Evolutionary conservation across 2,329 filamentous ascomycete genomes (phyloP).

Genomic region (Elsinoe perseae): DNA sequence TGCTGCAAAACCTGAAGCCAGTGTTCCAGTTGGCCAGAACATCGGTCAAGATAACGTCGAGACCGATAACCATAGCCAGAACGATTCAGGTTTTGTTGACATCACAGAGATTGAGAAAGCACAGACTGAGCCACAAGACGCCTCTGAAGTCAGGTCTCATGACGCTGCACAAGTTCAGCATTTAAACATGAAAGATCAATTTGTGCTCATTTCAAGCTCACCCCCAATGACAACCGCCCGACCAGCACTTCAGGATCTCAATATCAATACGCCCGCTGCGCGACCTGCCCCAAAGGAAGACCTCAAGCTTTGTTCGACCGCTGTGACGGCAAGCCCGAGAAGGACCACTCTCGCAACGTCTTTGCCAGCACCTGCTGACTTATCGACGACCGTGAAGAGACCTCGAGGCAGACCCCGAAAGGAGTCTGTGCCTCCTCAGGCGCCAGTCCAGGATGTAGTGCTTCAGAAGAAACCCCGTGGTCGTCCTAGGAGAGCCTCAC

Average conservation of each 20-base stretch:
- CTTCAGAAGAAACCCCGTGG: not conserved
- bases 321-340: constrained; percentile 5
- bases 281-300: constrained; percentile 10
- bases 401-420: not conserved
- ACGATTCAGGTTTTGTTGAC: constrained; percentile 19
- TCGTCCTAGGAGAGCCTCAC: not conserved
- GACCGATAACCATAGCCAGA: not conserved
- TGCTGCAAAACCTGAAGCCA: not conserved
- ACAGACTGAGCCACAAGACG: not conserved
- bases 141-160: not conserved
- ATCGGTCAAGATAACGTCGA: not conserved
- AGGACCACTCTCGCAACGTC: not conserved
- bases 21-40: not conserved
- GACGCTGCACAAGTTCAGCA: not conserved
- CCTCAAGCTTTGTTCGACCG: constrained; percentile 9
- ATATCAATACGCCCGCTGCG: constrained; percentile 21
- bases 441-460: not conserved
- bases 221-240: constrained; percentile 10
- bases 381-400: not conserved
- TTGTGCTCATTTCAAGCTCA: constrained; percentile 13
- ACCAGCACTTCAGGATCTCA: constrained; percentile 23
- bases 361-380: not conserved
- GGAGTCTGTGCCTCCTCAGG: not conserved
- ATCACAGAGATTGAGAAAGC: constrained; percentile 13
- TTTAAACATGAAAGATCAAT: not conserved